Base-by-base conservation (phyloP, 2,329 filamentous ascomycete genomes). In the Ilyonectria destructans region DNA sequence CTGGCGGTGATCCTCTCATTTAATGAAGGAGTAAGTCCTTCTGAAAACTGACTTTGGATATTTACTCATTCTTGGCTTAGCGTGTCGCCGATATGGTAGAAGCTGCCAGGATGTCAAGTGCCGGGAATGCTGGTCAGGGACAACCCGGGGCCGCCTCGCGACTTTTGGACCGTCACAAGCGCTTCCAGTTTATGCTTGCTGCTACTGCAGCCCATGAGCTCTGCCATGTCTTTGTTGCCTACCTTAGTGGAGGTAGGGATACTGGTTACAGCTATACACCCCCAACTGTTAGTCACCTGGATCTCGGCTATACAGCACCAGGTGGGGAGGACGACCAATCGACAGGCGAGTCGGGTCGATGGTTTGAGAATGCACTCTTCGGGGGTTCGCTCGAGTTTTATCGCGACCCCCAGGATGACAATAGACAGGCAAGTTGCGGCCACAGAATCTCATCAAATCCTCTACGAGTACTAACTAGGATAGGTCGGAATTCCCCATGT, bases 371-470 rank as follows among this genome's bases (percentile, higher is more conserved):
- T 26, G 19, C 6, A 5, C 58, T 69, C 33, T 63, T 69, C 37
- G 67, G 67, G 8, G 67, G 67, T 15, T 59, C 62, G 7, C n/a
- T 69, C 10, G 62, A 69, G 29, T 63, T 67, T 29, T 61, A 69
- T 33, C 58, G 49, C 23, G 49, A 67, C 23, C 7, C 4, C 8
- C 15, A 51, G 2, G 67, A 67, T 33, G 67, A 66, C 23, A 15
- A 66, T 49, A 31, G 49, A 10, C 62, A 69, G 62, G 51, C 52
- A 51, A 21, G 46, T 54, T 29, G 31, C 40, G n/a, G 13, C 31
- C 33, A n/a, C 21, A 5, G n/a, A 13, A 2, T 2, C 3, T 2
- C 37, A 52, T 46, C 29, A 51, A 21, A 45, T n/a, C 12, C 23
- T 29, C 29, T 17, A 35, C 21, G 15, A 23, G n/a, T 45, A 29